Base-by-base conservation (phyloP, 345 rosid species). In the Brassica cretica region DNA sequence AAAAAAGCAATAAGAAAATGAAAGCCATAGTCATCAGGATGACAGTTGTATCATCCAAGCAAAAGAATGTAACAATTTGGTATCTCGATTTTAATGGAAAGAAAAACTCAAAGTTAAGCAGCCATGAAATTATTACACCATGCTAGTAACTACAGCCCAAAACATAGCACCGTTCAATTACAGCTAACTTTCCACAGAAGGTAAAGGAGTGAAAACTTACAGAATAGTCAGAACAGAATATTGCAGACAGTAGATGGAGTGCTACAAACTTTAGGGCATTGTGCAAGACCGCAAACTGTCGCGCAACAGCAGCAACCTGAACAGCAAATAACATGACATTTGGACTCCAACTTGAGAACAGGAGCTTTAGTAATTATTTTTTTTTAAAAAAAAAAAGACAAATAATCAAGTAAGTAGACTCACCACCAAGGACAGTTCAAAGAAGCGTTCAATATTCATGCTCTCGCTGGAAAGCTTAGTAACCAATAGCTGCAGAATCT, bases 201-300 rank as follows among this genome's bases (percentile, higher is more conserved):
- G 30, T 30, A 1, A 35, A 53, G 33, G 41, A 66, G 10, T 65
- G 46, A 71, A 73, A 19, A 44, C 86, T 74, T 81, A 89, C 98
- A 68, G 82, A 78, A 78, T 74, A 81, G 32, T 90, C 80, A 8
- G 94, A 89, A 37, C 86, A 87, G 84, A 89, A 86, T 74, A 94
- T 82, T 66, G 86, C 84, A 39, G 91, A 89, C 37, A 94, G 89
- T n/a, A 94, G 66, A 70, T 88, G 93, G 75, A 94, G 93, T 35
- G 88, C 90, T 78, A 91, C 95, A 71, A 94, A 92, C 87, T 92
- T 94, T 76, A 90, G 68, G 14, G 89, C 85, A 84, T 84, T 88
- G 82, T 92, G 98, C 78, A 89, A 83, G 16, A 91, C 84, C 25
- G 93, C 92, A 89, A 94, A 94, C 70, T 89, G 93, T 73, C 93